Conservation (phyloP, 2,329 filamentous ascomycete genomes). For the Beauveria varroae region DNA sequence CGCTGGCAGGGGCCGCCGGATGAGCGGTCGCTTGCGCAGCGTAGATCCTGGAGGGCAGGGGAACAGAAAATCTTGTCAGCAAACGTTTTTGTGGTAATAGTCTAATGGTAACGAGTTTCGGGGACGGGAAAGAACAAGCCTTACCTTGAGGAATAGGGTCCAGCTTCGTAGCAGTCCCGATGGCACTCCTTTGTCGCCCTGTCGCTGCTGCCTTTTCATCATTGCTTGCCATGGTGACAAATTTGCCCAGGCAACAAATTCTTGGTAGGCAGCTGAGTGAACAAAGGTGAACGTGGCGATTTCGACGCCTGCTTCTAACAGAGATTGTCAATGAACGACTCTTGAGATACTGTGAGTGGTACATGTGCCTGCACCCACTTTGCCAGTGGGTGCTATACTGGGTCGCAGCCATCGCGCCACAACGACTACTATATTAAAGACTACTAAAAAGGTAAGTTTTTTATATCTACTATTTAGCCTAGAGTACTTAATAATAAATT, state of each 20-base stretch:
- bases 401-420: no score
- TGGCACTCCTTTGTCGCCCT: not conserved
- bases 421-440: no score
- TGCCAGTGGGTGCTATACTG: no score
- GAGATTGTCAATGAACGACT: not conserved
- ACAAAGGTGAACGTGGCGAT: not conserved
- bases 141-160: conserved; percentile 27
- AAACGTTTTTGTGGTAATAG: not conserved
- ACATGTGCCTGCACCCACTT: no score
- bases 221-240: not conserved
- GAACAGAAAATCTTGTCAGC: conserved; percentile 5
- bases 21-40: conserved; percentile 42
- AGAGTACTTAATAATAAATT: no score
- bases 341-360: not conserved
- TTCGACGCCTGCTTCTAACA: not conserved
- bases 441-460: no score
- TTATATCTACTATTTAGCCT: no score
- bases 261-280: not conserved
- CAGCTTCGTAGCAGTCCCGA: conserved; percentile 23
- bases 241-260: not conserved
- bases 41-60: conserved; percentile 31
- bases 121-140: not conserved
- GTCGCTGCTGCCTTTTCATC: not conserved
- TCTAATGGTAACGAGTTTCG: not conserved
- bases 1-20: conserved; percentile 31